Evolutionary conservation across 169 alveolate genomes (phyloP), one percentile per base, ranked within the genome.

Genomic region (Plasmodium gonderi): DNA sequence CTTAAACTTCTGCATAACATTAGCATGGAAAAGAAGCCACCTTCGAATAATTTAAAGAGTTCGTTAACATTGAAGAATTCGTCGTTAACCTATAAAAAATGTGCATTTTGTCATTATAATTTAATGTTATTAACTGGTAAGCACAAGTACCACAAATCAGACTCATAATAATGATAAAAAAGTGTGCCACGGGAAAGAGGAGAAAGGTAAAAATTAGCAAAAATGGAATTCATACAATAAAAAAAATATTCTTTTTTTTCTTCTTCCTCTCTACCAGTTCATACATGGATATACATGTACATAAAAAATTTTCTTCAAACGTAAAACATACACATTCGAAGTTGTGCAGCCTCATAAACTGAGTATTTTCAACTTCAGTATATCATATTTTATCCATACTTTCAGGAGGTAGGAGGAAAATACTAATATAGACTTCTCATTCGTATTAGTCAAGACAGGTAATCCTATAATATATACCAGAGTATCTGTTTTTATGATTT

Each of bases 1-100:
- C 29, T 12, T 44, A 85, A 51, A 40, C 89, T 49, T 75, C 87
- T 85, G 65, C 92, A 85, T 65, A 85, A n/a, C 6, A 82, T 85
- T 72, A 74, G 67, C 78, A 75, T 60, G 38, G 92, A 85, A 51
- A 85, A 74, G 17, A 33, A 42, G 8, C 67, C 79, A 26, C 67
- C 67, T 42, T 74, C 92, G 68, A 85, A 85, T 51, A 85, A 75
- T 8, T 54, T 76, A n/a, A 85, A 76, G 5, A 85, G 64, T 85
- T 85, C 89, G 68, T 29, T 85, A 67, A 85, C 68, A 65, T 85
- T 85, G 67, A 85, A 85, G 42, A 74, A 85, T 85, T 85, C 92
- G 69, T 85, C 64, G 49, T 85, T 85, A 44, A 85, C 92, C 92
- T 85, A 64, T 20, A 42, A 65, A 54, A 17, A 17, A 85, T 12